Percentiles rank a stretch among this genome's conserved stretches.
Evolutionary conservation across 768 basidiomycete species (phyloP).

Genomic region (Leccinum aurantiacum): DNA sequence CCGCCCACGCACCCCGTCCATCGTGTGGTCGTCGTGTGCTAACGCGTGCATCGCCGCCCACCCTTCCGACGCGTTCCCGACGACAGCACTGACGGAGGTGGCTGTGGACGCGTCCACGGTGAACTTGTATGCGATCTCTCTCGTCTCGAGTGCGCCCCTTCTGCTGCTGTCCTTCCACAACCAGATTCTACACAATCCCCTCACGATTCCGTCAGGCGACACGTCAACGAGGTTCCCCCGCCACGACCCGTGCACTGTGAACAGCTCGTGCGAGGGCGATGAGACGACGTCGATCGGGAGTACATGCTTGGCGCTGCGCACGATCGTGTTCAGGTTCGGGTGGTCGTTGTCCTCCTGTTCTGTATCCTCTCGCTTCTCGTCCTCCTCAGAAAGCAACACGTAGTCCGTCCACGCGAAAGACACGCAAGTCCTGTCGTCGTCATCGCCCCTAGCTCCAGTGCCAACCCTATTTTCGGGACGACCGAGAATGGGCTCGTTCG

Average conservation of each 20-base stretch:
- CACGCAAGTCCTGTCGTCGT: not conserved
- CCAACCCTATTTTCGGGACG: not conserved
- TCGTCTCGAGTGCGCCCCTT: not conserved
- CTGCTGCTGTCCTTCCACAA: not conserved
- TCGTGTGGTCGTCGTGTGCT: constrained; percentile 2
- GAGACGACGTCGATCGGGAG: constrained; percentile 7
- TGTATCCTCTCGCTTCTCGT: not conserved
- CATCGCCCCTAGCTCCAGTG: not conserved
- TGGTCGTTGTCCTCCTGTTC: not conserved
- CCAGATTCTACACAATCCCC: constrained; percentile 11
- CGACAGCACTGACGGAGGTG: not conserved
- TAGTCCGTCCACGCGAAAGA: constrained; percentile 22
- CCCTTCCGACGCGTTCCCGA: constrained; percentile 16
- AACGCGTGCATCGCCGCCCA: constrained; percentile 3
- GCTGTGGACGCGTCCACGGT: constrained; percentile 18
- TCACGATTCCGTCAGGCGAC: constrained; percentile 17
- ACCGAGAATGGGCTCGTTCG: not conserved
- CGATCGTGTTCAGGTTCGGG: constrained; percentile 4
- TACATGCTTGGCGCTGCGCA: constrained; percentile 4
- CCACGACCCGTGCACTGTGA: constrained; percentile 14
- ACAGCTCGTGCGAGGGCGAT: constrained; percentile 10
- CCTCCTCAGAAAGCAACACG: not conserved
- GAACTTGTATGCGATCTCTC: constrained; percentile 13
- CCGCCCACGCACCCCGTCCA: constrained; percentile 16
- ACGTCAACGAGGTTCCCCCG: constrained; percentile 14